Evolutionary conservation across 208 protist genomes (phyloP), one percentile per base, ranked within the genome.

Genomic region (Borovskyia barvae): DNA sequence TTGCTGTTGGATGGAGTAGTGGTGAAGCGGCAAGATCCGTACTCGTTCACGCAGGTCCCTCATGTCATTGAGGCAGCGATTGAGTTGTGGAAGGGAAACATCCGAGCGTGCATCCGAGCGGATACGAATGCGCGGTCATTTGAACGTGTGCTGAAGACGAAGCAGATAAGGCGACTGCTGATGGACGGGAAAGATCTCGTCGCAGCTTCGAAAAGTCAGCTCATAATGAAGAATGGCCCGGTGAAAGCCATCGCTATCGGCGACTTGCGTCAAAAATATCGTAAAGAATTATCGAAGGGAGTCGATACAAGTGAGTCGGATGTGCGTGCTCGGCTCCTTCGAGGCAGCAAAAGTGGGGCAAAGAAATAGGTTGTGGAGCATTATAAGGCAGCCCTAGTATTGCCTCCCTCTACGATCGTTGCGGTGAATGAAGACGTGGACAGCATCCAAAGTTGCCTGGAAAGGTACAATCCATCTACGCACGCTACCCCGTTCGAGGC

Each of bases 11-110:
- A 84, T 39, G 85, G 85, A 7, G 75, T 89, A 5, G 79, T 63
- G 0, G 65, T 83, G 30, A 74, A 70, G 17, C 83, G 76, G 19
- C 66, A 81, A 22, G 75, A 85, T 26, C 50, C 80, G 35, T 82
- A 87, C 52, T 75, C 72, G 9, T 61, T 65, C 11, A 49, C 62
- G 41, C 72, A 80, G 17, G 54, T 75, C 9, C 40, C 36, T 45
- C 59, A 65, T 3, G 54, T 79, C 14, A 47, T 92, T 14, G 66
- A 78, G 54, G 73, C 71, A 6, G 77, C 75, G 24, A 72, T 85
- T n/a, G 66, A 57, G 39, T 53, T 89, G 41, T 92, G 85, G 85
- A 74, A 66, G 53, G 71, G 66, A 5, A 88, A 88, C 60, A 77
- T 87, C 12, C 69, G 77, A 0, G 81, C 82, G 3, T 84, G 75